These are phyloP conservation scores for Lentinula sp. DNA, from an alignment of 768 basidiomycete species.

Conservation along the genomic window DNA sequence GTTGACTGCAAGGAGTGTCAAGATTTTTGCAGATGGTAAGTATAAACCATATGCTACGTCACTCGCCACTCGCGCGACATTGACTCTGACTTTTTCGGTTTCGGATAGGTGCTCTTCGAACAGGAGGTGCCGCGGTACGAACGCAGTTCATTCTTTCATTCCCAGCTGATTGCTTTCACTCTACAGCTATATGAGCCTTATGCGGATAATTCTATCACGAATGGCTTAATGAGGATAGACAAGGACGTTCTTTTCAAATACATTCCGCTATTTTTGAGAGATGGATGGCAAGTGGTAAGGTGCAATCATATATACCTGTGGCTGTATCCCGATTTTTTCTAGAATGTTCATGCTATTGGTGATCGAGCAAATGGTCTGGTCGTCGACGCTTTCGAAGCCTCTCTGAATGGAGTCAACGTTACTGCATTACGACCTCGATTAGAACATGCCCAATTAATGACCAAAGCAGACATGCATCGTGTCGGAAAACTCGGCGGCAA, in stretches of 20 bases:
- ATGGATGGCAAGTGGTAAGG: constrained; percentile 89
- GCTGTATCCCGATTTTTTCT: background rate
- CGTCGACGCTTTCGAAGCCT: constrained; percentile 74
- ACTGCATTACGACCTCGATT: constrained; percentile 69
- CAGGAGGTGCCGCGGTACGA: constrained; percentile 82
- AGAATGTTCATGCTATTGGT: constrained; percentile 88
- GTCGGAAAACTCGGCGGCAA: constrained; percentile 76
- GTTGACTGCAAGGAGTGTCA: constrained; percentile 69
- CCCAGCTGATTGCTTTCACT: background rate
- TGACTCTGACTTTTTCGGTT: constrained; percentile 2
- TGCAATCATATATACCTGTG: background rate
- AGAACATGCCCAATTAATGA: constrained; percentile 90
- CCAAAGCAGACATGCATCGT: constrained; percentile 65
- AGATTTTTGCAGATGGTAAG: constrained; percentile 70
- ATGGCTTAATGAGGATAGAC: constrained; percentile 72
- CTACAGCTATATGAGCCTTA: constrained; percentile 75
- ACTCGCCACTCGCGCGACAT: constrained; percentile 3
- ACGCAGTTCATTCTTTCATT: background rate
- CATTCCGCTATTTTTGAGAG: constrained; percentile 64
- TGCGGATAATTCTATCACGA: constrained; percentile 66
- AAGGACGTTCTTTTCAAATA: constrained; percentile 54
- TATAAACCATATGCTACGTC: background rate
- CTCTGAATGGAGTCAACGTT: constrained; percentile 54
- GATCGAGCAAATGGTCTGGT: constrained; percentile 85
- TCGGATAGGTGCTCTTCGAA: constrained; percentile 70